Conservation (phyloP, 108 stramenopile species). For the Mayamaea pseudoterrestris region DNA sequence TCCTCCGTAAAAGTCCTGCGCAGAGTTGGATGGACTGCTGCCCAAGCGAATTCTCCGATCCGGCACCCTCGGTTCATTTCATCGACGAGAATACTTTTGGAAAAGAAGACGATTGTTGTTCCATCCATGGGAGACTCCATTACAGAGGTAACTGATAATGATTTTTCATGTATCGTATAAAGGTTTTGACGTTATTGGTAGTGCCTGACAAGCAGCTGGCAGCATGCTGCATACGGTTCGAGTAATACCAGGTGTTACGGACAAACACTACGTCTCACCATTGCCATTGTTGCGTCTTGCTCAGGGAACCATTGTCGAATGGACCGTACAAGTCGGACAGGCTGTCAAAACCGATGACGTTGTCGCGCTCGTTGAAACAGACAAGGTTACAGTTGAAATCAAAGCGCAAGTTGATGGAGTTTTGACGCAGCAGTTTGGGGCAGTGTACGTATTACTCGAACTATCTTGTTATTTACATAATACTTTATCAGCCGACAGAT, state of each 20-base stretch:
- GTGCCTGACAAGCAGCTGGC: too few species aligned
- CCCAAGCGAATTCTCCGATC: too few species aligned
- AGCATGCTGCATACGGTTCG: too few species aligned
- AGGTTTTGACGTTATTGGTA: too few species aligned
- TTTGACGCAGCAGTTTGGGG: conserved; percentile 55
- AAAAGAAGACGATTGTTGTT: conserved; percentile 52
- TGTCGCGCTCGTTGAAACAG: conserved; percentile 80
- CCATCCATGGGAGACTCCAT: conserved; percentile 80
- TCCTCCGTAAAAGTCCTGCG: too few species aligned
- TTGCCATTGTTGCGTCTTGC: conserved; percentile 1
- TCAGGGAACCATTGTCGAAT: conserved; percentile 84
- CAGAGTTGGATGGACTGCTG: too few species aligned
- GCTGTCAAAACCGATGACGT: conserved; percentile 72
- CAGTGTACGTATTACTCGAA: conserved; percentile 30
- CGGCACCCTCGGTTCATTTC: conserved; percentile 22
- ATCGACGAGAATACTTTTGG: conserved; percentile 19
- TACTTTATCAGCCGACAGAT: conserved; percentile 1
- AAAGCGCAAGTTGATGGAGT: conserved; percentile 75
- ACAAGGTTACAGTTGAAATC: conserved; percentile 90
- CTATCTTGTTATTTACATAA: not conserved
- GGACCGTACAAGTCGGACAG: conserved; percentile 63
- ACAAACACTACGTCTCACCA: not conserved
- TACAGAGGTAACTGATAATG: conserved; percentile 36
- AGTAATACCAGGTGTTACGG: not conserved
- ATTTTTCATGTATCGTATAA: not conserved